Percentiles rank a stretch among this genome's conserved stretches.
phyloP scores from a whole-genome alignment of 495 filamentous ascomycete genomes.

The Tetracladium setigerum region DNA sequence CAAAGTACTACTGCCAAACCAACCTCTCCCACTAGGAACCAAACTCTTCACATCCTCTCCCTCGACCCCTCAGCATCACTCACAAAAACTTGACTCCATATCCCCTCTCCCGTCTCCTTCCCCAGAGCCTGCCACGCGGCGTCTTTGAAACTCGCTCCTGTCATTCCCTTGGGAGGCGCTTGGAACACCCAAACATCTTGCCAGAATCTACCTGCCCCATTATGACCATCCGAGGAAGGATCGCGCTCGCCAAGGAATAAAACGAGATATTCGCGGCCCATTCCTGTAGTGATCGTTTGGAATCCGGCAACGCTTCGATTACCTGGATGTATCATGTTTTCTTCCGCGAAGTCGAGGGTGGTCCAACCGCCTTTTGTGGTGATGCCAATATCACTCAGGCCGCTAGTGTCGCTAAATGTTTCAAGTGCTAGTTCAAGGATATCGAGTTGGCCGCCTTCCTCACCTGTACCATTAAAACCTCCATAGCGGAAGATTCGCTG shows the following conservation, averaged over 20 bases:
- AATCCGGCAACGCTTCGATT: conserved; percentile 36
- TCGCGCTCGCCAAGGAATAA: conserved; percentile 62
- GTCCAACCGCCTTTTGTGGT: conserved; percentile 14
- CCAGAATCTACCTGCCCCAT: conserved; percentile 60
- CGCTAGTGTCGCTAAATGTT: conserved; percentile 23
- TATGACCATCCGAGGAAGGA: conserved; percentile 53
- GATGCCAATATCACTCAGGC: conserved; percentile 6
- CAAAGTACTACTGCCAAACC: conserved; percentile 38
- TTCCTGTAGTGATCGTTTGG: conserved; percentile 38
- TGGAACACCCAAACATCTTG: conserved; percentile 71
- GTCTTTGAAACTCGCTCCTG: conserved; percentile 44
- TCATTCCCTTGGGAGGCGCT: conserved; percentile 42
- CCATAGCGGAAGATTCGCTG: conserved; percentile 63
- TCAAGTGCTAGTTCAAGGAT: conserved; percentile 41
- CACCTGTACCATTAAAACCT: conserved; percentile 58
- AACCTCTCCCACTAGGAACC: conserved; percentile 36
- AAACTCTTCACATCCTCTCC: conserved; percentile 16
- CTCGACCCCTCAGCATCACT: conserved; percentile 28
- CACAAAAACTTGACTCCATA: conserved; percentile 44
- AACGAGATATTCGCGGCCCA: conserved; percentile 51
- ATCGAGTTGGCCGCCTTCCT: conserved; percentile 61
- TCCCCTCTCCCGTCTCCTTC: conserved; percentile 39
- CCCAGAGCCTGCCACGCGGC: conserved; percentile 45
- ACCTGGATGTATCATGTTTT: conserved; percentile 24
- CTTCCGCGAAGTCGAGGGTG: conserved; percentile 17